Conservation (phyloP, 176 grass and related monocot genomes). For the Thalia dealbata region DNA sequence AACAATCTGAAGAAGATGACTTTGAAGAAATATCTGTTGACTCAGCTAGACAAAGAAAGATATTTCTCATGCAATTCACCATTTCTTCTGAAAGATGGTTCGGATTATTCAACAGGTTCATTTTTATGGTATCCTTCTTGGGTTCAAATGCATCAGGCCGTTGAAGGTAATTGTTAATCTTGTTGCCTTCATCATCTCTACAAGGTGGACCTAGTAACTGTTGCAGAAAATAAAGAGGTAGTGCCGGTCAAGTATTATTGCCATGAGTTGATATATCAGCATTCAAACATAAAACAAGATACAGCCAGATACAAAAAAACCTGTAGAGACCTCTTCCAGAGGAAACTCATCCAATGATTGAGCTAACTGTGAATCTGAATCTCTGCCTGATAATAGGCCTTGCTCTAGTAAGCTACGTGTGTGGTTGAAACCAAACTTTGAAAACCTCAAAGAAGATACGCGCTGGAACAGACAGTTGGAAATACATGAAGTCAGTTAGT, state of each 20-base stretch:
- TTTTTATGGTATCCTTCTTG: conserved; percentile 50
- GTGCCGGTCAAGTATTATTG: background rate
- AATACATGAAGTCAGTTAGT: conserved; percentile 13
- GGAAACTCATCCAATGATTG: conserved; percentile 42
- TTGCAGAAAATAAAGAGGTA: conserved; percentile 14
- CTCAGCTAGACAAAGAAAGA: conserved; percentile 83
- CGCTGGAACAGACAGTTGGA: conserved; percentile 42
- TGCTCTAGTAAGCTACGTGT: conserved; percentile 36
- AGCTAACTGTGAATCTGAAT: conserved; percentile 31
- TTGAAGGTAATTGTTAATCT: conserved; percentile 33
- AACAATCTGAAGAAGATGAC: conserved; percentile 35
- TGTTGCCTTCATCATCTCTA: conserved; percentile 28
- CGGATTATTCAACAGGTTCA: conserved; percentile 50
- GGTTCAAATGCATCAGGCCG: conserved; percentile 27
- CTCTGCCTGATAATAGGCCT: conserved; percentile 34
- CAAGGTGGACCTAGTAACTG: conserved; percentile 36
- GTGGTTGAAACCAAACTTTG: conserved; percentile 59
- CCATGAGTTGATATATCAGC: background rate
- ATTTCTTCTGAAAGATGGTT: conserved; percentile 97
- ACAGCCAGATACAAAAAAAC: conserved; percentile 5
- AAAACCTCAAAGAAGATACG: conserved; percentile 71
- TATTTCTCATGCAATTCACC: conserved; percentile 98
- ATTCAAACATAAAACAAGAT: background rate
- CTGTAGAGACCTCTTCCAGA: conserved; percentile 52
- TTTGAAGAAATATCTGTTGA: conserved; percentile 50